A percentile compares a stretch with the other conserved stretches of the same genome.
Evolutionary conservation across 129 eudicot species (phyloP).

Genomic region (Pittosporum tobira): DNA sequence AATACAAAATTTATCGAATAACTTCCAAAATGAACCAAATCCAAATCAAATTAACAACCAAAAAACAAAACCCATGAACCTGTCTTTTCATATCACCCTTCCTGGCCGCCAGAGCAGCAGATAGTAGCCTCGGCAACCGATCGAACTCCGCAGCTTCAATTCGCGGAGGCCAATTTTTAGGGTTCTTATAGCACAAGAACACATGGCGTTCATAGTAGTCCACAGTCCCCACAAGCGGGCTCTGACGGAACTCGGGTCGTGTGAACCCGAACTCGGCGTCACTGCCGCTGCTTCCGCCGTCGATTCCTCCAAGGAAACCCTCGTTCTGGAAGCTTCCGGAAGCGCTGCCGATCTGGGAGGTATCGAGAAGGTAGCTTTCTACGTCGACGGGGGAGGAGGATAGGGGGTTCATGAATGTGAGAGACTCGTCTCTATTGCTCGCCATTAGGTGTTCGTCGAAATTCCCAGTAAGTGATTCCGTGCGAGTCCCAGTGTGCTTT

Average conservation of each 20-base stretch:
- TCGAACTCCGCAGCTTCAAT: slow-evolving; percentile 94
- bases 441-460: slow-evolving; percentile 10
- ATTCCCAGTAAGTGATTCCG: too few species aligned
- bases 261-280: slow-evolving; percentile 69
- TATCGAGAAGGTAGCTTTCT: slow-evolving; percentile 44
- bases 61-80: slow-evolving; percentile 29
- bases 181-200: slow-evolving; percentile 84
- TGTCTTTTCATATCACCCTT: slow-evolving; percentile 45
- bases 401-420: slow-evolving; percentile 38
- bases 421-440: slow-evolving; percentile 46
- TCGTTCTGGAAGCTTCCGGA: slow-evolving; percentile 90
- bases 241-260: slow-evolving; percentile 62
- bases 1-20: neutral
- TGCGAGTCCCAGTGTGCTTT: too few species aligned
- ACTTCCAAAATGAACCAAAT: neutral
- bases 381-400: slow-evolving; percentile 55
- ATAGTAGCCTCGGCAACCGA: slow-evolving; percentile 77
- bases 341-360: slow-evolving; percentile 63
- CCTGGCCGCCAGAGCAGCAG: slow-evolving; percentile 64
- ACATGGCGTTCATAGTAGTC: slow-evolving; percentile 78
- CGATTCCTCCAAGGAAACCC: slow-evolving; percentile 36
- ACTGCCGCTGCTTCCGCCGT: slow-evolving; percentile 19
- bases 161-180: slow-evolving; percentile 87
- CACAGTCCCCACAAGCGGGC: slow-evolving; percentile 56
- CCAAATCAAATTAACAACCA: slow-evolving; percentile 1